phyloP scores from a whole-genome alignment of 2,329 filamentous ascomycete genomes.

The Mollisiaceae sp. region DNA sequence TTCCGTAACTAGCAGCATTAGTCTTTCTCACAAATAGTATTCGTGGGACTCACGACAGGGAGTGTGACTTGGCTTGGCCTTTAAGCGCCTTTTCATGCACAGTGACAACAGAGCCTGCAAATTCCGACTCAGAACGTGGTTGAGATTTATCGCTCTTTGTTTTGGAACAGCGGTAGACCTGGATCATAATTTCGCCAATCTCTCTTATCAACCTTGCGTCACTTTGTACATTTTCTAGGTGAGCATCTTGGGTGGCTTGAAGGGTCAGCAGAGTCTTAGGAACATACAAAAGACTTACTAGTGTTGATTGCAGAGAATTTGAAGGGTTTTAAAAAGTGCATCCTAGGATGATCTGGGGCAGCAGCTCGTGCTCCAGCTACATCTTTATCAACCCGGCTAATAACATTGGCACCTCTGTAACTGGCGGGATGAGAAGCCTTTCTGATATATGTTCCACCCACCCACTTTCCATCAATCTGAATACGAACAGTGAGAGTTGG shows the following conservation, averaged over 20 bases:
- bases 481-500: neutral
- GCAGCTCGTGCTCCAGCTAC: neutral
- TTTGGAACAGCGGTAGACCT: constrained; percentile 2
- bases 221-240: constrained; percentile 12
- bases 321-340: neutral
- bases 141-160: neutral
- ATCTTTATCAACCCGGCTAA: neutral
- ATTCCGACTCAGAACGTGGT: neutral
- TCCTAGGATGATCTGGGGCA: neutral
- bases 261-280: neutral
- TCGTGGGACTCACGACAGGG: constrained; percentile 13
- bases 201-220: constrained; percentile 15
- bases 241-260: constrained; percentile 14
- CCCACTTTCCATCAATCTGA: constrained; percentile 9
- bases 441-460: neutral
- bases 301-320: constrained; percentile 20
- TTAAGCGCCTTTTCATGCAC: constrained; percentile 29
- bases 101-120: neutral
- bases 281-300: neutral
- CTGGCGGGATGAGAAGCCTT: neutral
- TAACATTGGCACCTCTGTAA: neutral
- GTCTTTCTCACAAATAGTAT: neutral
- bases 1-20: neutral
- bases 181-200: constrained; percentile 22
- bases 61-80: constrained; percentile 25